Base-by-base conservation (phyloP, 768 basidiomycete genomes). In the Suillus cothurnatus region DNA sequence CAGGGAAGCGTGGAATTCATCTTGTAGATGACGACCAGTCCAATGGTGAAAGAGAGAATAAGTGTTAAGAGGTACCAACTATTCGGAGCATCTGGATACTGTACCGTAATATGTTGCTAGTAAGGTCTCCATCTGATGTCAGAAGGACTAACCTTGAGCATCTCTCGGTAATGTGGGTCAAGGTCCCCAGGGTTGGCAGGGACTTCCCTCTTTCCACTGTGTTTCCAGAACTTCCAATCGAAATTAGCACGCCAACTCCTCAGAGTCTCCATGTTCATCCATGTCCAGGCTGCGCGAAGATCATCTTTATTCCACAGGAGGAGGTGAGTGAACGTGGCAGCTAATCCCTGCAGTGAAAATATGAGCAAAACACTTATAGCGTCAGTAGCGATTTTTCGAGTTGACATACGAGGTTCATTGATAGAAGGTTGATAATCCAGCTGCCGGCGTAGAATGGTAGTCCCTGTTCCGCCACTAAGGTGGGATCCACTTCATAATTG, bases 141-240 rank as follows among this genome's bases (percentile, higher is more conserved):
- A 72, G 6, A 39, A 6, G 34, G 0, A 6, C 65, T 79, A 55
- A 77, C 78, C 38, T 77, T 72, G 52, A 67, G 66, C 86, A 88
- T 88, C 71, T 86, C 82, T n/a, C 75, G 76, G 41, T 84, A 82
- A 72, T 88, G 87, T 36, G 84, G 82, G 66, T 88, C 86, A 36
- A 83, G 71, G 31, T 80, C 78, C 28, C 81, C 77, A 55, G 61
- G 76, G 55, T 80, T 78, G 15, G 77, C 79, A 6, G 73, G 71
- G 70, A 76, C 59, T 19, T 66, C 65, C 50, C 66, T 64, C n/a
- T 63, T 61, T 43, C 71, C 70, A 41, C 66, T 57, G 50, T 69
- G 53, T 7, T 66, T 56, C 71, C 83, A 75, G 66, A 83, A 81
- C 45, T 76, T 79, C 69, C 72, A 75, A 65, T 84, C 77, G 47